Evolutionary conservation across 176 grass and related monocot species (phyloP).

Genomic region (Rhynchospora breviuscula): DNA sequence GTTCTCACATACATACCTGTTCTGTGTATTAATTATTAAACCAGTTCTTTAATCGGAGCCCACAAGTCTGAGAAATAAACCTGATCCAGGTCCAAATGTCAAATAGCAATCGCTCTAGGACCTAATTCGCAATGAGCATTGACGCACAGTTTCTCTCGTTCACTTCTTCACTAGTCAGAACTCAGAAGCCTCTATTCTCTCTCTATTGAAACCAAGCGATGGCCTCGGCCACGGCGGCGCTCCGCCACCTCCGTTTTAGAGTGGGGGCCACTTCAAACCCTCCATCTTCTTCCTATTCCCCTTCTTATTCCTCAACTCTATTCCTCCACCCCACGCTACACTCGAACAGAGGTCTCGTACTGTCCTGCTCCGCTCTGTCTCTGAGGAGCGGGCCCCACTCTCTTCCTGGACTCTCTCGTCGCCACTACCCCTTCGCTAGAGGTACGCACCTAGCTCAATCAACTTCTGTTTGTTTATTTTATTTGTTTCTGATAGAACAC

Average conservation of each 20-base stretch:
- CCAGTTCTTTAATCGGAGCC: too few relatives aligned
- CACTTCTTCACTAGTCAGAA: neutral
- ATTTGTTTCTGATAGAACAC: neutral
- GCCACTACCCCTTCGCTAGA: neutral
- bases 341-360: neutral
- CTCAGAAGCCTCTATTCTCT: neutral
- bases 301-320: neutral
- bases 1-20: too few relatives aligned
- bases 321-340: neutral
- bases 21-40: too few relatives aligned
- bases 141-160: neutral
- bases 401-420: neutral
- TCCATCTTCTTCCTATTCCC: neutral
- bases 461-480: slow-evolving; percentile 1
- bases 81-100: too few relatives aligned
- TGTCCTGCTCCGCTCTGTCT: neutral
- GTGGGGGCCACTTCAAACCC: neutral
- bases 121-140: too few relatives aligned
- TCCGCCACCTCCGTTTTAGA: slow-evolving; percentile 11
- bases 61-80: too few relatives aligned
- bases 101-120: too few relatives aligned
- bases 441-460: slow-evolving; percentile 1
- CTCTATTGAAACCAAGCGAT: neutral
- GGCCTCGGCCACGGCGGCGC: slow-evolving; percentile 23
- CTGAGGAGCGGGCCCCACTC: neutral